These are phyloP conservation scores for Oidiodendron maius DNA, from an alignment of 495 filamentous ascomycete species.

Conservation along the genomic window DNA sequence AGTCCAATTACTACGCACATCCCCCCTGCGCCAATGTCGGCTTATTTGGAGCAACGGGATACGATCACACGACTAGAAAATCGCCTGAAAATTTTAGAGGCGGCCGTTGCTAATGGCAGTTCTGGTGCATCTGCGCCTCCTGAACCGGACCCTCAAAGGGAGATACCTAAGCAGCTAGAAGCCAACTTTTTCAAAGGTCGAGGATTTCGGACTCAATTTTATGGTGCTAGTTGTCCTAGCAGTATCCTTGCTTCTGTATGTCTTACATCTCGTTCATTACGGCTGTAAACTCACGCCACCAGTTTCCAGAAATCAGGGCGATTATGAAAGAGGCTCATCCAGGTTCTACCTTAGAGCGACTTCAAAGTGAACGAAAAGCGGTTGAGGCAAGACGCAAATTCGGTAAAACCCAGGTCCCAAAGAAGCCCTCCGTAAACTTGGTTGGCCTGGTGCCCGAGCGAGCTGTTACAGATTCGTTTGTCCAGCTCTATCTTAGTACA, in stretches of 20 bases:
- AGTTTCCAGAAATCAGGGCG: background rate
- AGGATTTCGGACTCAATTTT: background rate
- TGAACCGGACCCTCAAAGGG: background rate
- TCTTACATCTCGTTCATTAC: background rate
- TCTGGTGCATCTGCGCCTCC: too few relatives aligned
- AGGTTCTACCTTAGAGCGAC: background rate
- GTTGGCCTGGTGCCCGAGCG: background rate
- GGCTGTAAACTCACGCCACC: background rate
- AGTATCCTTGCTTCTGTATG: background rate
- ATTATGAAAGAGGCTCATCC: background rate
- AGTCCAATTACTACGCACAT: background rate
- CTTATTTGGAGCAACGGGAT: background rate
- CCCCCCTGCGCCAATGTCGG: background rate
- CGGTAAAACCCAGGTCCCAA: background rate
- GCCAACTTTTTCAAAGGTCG: background rate
- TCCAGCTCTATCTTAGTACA: background rate
- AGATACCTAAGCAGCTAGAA: background rate
- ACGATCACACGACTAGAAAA: background rate
- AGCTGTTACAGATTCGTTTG: background rate
- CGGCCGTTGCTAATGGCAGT: background rate
- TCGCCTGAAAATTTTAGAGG: background rate
- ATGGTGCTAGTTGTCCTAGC: background rate
- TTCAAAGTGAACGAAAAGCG: background rate
- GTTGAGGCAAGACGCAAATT: background rate
- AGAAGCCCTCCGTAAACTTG: background rate